Percentiles rank a stretch among this genome's conserved stretches.
Evolutionary conservation across 228 moss, liverwort and hornwort genomes (phyloP).

Genomic region (Sphagnum magellanicum): DNA sequence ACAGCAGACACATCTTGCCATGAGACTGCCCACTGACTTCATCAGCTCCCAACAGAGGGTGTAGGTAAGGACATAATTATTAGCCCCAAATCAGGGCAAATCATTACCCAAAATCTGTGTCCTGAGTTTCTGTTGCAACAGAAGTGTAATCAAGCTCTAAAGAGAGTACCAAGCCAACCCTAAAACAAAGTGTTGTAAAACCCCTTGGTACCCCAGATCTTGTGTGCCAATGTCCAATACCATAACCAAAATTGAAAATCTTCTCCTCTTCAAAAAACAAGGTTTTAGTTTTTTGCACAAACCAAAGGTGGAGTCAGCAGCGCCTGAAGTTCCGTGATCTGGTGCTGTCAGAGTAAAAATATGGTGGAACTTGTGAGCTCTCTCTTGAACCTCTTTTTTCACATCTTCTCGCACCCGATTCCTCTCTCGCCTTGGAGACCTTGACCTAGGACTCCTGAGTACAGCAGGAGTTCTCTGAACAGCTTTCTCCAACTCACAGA

Average conservation of each 20-base stretch:
- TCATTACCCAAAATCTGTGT: too few species aligned
- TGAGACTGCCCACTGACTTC: neutral
- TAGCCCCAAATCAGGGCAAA: too few species aligned
- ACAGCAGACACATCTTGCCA: neutral
- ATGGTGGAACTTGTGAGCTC: conserved; percentile 32
- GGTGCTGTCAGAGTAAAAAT: conserved; percentile 8
- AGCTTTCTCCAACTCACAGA: too few species aligned
- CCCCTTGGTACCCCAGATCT: too few species aligned
- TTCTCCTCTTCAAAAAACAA: neutral
- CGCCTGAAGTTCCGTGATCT: conserved; percentile 18
- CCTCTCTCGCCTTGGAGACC: conserved; percentile 43
- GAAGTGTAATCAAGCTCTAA: too few species aligned
- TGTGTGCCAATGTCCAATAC: neutral
- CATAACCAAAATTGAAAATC: conserved; percentile 4
- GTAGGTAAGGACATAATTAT: too few species aligned
- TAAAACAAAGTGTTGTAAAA: too few species aligned
- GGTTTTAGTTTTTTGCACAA: conserved; percentile 2
- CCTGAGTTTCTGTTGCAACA: too few species aligned
- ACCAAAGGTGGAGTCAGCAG: conserved; percentile 19
- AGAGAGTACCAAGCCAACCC: too few species aligned
- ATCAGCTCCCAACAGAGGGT: too few species aligned
- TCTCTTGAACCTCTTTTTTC: conserved; percentile 45
- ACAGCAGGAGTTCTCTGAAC: conserved; percentile 8
- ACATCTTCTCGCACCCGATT: conserved; percentile 68
- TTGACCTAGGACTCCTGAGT: conserved; percentile 26